Conservation (phyloP, 495 filamentous ascomycete genomes). For the Tirmania nivea region DNA sequence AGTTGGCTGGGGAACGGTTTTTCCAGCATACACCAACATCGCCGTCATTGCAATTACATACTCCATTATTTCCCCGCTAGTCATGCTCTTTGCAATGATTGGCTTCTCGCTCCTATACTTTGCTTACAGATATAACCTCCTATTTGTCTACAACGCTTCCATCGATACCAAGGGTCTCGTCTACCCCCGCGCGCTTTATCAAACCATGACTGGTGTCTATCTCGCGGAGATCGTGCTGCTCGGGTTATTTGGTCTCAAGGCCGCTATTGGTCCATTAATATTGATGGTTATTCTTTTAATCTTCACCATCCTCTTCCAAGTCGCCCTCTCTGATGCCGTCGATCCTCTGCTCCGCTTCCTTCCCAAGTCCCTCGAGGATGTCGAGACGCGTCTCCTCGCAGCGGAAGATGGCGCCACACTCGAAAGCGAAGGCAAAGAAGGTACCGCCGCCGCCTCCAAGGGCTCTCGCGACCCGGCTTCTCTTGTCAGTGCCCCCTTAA, state of each 20-base stretch:
- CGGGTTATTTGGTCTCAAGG: slow-evolving; percentile 60
- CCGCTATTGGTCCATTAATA: slow-evolving; percentile 52
- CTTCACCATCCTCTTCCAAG: slow-evolving; percentile 62
- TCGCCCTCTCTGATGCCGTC: slow-evolving; percentile 58
- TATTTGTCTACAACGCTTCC: slow-evolving; percentile 66
- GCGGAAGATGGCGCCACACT: slow-evolving; percentile 15
- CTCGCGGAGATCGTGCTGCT: slow-evolving; percentile 69
- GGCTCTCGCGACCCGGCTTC: slow-evolving; percentile 15
- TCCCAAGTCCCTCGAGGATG: slow-evolving; percentile 32
- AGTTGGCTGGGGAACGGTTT: slow-evolving; percentile 70
- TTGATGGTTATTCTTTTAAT: slow-evolving; percentile 67
- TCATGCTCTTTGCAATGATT: slow-evolving; percentile 67
- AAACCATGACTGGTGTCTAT: slow-evolving; percentile 75
- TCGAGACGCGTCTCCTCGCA: slow-evolving; percentile 37
- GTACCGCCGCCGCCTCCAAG: slow-evolving; percentile 10
- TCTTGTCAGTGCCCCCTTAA: slow-evolving; percentile 3
- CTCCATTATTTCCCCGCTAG: slow-evolving; percentile 71
- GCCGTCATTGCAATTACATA: slow-evolving; percentile 75
- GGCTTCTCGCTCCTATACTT: slow-evolving; percentile 76
- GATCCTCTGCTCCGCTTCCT: slow-evolving; percentile 64
- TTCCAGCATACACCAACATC: slow-evolving; percentile 70
- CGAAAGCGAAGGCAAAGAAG: slow-evolving; percentile 7
- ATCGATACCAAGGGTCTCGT: slow-evolving; percentile 83
- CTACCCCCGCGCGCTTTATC: slow-evolving; percentile 77
- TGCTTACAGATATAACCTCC: slow-evolving; percentile 83